These are phyloP conservation scores for Wallacemonas sp. DNA, from an alignment of 208 protist species.

Conservation along the genomic window DNA sequence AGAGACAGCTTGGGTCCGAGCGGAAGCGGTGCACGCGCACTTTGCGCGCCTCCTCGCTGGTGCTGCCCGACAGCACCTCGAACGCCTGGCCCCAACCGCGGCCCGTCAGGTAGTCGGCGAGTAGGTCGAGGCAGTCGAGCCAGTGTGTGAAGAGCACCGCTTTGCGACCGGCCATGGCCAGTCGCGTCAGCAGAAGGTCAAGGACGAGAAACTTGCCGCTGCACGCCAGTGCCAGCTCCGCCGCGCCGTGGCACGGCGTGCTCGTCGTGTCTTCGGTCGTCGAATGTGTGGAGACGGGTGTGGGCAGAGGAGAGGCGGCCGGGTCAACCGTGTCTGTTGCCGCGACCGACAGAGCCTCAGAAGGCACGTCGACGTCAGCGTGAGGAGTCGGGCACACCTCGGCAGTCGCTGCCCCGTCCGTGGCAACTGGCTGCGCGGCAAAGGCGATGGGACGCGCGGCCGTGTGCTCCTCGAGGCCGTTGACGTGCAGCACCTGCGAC, in stretches of 20 bases:
- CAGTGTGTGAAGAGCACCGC: conserved; percentile 99
- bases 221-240: conserved; percentile 38
- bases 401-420: too few relatives aligned
- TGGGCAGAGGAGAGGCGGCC: too few relatives aligned
- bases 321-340: too few relatives aligned
- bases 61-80: conserved; percentile 75
- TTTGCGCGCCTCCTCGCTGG: conserved; percentile 58
- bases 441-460: neutral
- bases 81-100: conserved; percentile 36
- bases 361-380: too few relatives aligned
- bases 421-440: neutral
- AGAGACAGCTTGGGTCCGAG: conserved; percentile 74
- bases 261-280: too few relatives aligned
- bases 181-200: conserved; percentile 65
- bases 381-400: too few relatives aligned
- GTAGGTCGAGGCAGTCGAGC: conserved; percentile 93
- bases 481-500: conserved; percentile 27
- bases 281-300: too few relatives aligned
- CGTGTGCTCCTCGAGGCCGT: conserved; percentile 2
- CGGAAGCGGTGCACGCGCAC: conserved; percentile 90
- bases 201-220: conserved; percentile 95
- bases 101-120: conserved; percentile 88
- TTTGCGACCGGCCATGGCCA: conserved; percentile 55
- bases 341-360: too few relatives aligned
- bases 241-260: conserved; percentile 19